Base-by-base conservation (phyloP, 108 stramenopile genomes). In the Epithemia pelagica region DNA sequence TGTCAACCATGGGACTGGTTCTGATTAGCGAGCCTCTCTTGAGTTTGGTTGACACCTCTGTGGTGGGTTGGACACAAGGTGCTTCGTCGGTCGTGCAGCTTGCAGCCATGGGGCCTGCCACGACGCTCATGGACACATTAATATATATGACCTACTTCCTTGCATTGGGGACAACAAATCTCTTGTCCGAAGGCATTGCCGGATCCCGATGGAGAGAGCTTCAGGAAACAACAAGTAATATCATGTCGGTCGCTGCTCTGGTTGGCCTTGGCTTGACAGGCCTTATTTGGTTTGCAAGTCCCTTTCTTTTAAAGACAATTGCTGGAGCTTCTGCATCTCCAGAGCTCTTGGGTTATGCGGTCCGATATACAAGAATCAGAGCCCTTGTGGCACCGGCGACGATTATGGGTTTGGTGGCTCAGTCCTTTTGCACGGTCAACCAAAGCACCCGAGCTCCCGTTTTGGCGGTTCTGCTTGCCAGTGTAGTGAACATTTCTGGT, bases 81-180 rank as follows among this genome's bases (percentile, higher is more conserved):
- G 57, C 72, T 20, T 58, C 63, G 26, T 56, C 61, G 8, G 82
- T 89, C 2, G 65, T 76, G 29, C 92, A 95, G 69, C 76, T 98
- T 30, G 97, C 97, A 1, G 86, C 95, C 8, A 73, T 98, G 20
- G 97, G 97, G 27, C 97, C 97, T 2, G 95, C 95, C 18, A 96
- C 95, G 7, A 92, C 90, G 60, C 67, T 97, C 1, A 88, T 88
- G 68, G 96, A 97, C 68, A 78, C 78, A 25, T 55, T 76, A 0
- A 72, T 95, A 5, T 98, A 96, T 63, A 61, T 88, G 32, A 89
- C 82, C 53, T 83, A 83, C 62, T 96, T 96, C 65, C 74, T 98
- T 69, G 82, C 91, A 21, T 91, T 96, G 53, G 91, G 94, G 21
- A 95, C 96, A 19, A 98, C 97, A n/a, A 98, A 95, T 62, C 74